Evolutionary conservation across 2,329 filamentous ascomycete species (phyloP), one percentile per base, ranked within the genome.

Genomic region (Fusarium protoensiforme): DNA sequence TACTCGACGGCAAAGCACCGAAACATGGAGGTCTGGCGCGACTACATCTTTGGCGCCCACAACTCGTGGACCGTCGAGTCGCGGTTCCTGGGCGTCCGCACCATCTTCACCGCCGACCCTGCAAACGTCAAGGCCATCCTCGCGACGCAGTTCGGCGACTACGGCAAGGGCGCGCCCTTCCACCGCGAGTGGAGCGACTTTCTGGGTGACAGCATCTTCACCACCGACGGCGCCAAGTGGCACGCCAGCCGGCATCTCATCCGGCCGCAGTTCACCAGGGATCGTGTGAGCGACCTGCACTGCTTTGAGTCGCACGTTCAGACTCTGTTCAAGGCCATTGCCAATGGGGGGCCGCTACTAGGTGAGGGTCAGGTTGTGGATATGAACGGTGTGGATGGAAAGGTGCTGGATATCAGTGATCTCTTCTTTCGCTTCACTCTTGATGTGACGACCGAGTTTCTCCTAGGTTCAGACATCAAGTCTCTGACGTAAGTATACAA

Each of bases 91-190:
- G 87, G 88, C 56, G 80, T 84, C 56, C 89, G 93, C n/a, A 81
- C 92, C 24, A 81, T 97, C 67, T 87, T 96, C 78, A 98, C 95
- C 0, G 89, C 89, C 7, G 94, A 98, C 75, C 93, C 93, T 1
- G 94, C 97, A 78, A 98, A 98, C 79, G 93, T 97, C 84, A 97
- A 98, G 81, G 94, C 95, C 7, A 88, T 98, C 24, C 86, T 98
- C n/a, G 93, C 95, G 0, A 93, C 92, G 1, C 94, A 98, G 79
- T 98, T 98, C 79, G 64, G 75, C 43, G 93, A 97, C 78, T 98
- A 92, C 79, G 95, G 95, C 76, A 95, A 98, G 80, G 94, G 95
- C 8, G 83, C 90, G 70, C 82, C 86, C 24, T 97, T 97, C 83
- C 92, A 95, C 76, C 75, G 82, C 10, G 92, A 95, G 60, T 97